Percentiles rank a stretch among this genome's conserved stretches.
These are phyloP conservation scores for Skeletonema menzelii DNA, from an alignment of 108 stramenopile species.

Conservation along the genomic window DNA sequence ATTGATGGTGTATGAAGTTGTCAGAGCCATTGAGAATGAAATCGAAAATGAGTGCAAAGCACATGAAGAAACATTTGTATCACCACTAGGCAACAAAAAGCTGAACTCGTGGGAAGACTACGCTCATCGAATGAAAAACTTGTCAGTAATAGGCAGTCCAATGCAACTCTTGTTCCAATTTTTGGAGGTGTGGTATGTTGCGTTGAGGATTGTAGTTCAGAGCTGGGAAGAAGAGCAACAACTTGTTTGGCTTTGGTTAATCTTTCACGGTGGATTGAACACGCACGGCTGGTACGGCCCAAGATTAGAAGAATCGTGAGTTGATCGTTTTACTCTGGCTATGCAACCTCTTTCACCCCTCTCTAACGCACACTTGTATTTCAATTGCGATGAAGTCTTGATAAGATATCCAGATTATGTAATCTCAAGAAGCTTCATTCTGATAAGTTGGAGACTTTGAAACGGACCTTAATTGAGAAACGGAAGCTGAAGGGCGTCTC, in stretches of 20 bases:
- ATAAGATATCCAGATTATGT: background rate
- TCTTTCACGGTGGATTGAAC: constrained; percentile 16
- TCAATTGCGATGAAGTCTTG: background rate
- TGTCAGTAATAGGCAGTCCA: background rate
- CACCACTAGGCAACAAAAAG: constrained; percentile 31
- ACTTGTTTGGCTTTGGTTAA: constrained; percentile 40
- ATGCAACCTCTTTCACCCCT: background rate
- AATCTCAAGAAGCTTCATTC: constrained; percentile 4
- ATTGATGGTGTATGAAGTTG: constrained; percentile 32
- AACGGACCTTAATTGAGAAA: constrained; percentile 18
- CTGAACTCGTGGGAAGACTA: constrained; percentile 42
- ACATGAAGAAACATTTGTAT: constrained; percentile 15
- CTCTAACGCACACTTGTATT: background rate
- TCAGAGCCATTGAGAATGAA: constrained; percentile 23
- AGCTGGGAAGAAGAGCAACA: constrained; percentile 53
- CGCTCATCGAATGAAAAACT: constrained; percentile 15
- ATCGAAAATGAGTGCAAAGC: constrained; percentile 3
- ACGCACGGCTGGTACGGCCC: constrained; percentile 29
- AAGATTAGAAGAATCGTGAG: constrained; percentile 17
- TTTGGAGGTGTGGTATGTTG: constrained; percentile 50
- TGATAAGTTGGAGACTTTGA: constrained; percentile 28
- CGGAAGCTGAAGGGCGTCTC: constrained; percentile 24
- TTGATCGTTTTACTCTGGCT: background rate
- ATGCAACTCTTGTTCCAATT: constrained; percentile 11
- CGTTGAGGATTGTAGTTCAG: constrained; percentile 41